Base-by-base conservation (phyloP, 2,329 filamentous ascomycete species). In the Phialophora chinensis region DNA sequence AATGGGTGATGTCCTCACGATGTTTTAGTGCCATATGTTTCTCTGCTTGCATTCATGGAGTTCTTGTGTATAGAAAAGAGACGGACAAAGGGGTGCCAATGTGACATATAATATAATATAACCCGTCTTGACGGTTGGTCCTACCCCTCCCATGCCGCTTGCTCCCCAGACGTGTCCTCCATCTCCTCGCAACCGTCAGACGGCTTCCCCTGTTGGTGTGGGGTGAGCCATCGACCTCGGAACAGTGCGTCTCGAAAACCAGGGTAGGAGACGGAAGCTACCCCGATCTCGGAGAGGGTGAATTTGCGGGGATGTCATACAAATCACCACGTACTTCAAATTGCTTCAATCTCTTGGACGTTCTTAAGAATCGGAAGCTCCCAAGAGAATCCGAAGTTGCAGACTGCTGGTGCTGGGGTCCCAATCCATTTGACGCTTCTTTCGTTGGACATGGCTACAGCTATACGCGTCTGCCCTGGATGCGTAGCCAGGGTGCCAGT, bases 251-350 rank as follows among this genome's bases (percentile, higher is more conserved):
- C 67, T 69, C 67, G 67, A 58, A 69, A 62, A 42, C 52, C 20
- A 53, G 55, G 53, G 57, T 64, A 66, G 62, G 66, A 66, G 31
- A 54, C 58, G 27, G 47, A 44, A 38, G 25, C 29, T 10, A 55
- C 50, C 53, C 61, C 66, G 66, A 68, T 66, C 66, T 68, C 66
- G 66, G 66, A 68, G 66, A 57, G 11, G 60, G 42, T 49, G 23
- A 33, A 7, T 58, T 56, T 65, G 62, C 62, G 66, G 66, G 66
- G 66, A 62, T 31, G 17, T 23, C 25, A 35, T 17, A n/a, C 17
- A 4, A 20, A n/a, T 20, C 14, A 42, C n/a, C 8, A 10, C 2
- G 31, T n/a, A 17, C 38, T 42, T n/a, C 1, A 42, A n/a, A 17
- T n/a, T 20, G 38, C 38, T 44, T n/a, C 17, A 8, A 17, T 17